Percentiles rank a stretch among this genome's conserved stretches.
Conservation (phyloP, 306 rosid species). For the Trifolium repens region DNA sequence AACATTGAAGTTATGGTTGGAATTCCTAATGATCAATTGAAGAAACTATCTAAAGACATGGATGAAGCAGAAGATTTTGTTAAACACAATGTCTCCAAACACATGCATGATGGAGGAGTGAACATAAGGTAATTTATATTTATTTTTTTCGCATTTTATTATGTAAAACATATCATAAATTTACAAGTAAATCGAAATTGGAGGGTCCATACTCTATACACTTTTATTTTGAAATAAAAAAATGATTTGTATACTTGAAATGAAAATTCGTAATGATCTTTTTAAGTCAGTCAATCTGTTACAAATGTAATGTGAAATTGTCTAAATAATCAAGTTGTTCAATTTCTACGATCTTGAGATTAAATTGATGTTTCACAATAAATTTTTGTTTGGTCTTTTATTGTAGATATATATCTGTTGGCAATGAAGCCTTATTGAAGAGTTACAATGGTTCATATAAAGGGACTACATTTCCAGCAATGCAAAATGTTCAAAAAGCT, state of each 20-base stretch:
- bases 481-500: conserved; percentile 74
- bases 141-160: no score
- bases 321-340: background rate
- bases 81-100: conserved; percentile 58
- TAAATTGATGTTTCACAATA: no score
- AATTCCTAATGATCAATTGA: conserved; percentile 68
- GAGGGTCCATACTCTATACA: background rate
- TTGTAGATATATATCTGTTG: conserved; percentile 73
- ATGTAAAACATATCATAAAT: background rate
- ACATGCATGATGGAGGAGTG: conserved; percentile 54
- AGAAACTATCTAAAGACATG: conserved; percentile 33
- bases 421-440: conserved; percentile 77
- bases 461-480: conserved; percentile 60
- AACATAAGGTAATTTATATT: conserved; percentile 57
- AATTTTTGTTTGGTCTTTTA: background rate
- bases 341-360: background rate
- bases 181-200: background rate
- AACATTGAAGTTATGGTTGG: conserved; percentile 74
- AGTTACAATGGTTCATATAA: conserved; percentile 58
- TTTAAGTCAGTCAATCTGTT: background rate
- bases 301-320: background rate
- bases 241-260: background rate
- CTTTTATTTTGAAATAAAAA: background rate
- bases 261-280: background rate
- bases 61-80: conserved; percentile 63